Base-by-base conservation (phyloP, 192 early-diverging fungal species). In the Coemansia asiatica region DNA sequence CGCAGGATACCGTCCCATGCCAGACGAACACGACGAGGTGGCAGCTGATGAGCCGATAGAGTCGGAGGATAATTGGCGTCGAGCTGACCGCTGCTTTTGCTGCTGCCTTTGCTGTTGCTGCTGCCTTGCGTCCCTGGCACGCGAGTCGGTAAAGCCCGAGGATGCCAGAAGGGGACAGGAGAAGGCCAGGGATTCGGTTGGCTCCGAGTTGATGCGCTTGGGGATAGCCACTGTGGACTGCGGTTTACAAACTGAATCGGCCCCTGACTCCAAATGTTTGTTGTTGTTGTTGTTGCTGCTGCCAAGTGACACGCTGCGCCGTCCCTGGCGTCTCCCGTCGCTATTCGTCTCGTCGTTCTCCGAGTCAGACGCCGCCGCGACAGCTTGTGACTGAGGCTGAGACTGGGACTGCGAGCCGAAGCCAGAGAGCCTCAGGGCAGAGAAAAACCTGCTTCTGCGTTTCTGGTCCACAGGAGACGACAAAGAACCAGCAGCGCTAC, bases 231-330 rank as follows among this genome's bases (percentile, higher is more conserved):
- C 35, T 18, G 22, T 2, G 48, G 10, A 25, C 5, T 26, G 12
- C 21, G 22, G 22, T 25, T 19, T 25, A 21, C 13, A 12, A 4
- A 18, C 51, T 3, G 51, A 31, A 46, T 2, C 44, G 25, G 23
- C 49, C 19, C 21, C 2, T 7, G 27, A 22, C 26, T 29, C 27
- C 9, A 21, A 27, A 35, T 1, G 33, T 22, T 18, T n/a, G n/a
- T n/a, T n/a, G n/a, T n/a, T n/a, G n/a, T n/a, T n/a, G n/a, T n/a
- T n/a, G n/a, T n/a, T n/a, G 40, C 58, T 25, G 18, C 23, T 79
- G 54, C 76, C 71, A 28, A 79, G 64, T 2, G 76, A 79, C 47
- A 79, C 76, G 44, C 76, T 79, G 31, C 76, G 76, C 0, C 57
- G 10, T 10, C 36, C 40, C 15, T 4, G 35, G 6, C 57, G 4